Base-by-base conservation (phyloP, 2,329 filamentous ascomycete genomes). In the Venturia aucupariae region DNA sequence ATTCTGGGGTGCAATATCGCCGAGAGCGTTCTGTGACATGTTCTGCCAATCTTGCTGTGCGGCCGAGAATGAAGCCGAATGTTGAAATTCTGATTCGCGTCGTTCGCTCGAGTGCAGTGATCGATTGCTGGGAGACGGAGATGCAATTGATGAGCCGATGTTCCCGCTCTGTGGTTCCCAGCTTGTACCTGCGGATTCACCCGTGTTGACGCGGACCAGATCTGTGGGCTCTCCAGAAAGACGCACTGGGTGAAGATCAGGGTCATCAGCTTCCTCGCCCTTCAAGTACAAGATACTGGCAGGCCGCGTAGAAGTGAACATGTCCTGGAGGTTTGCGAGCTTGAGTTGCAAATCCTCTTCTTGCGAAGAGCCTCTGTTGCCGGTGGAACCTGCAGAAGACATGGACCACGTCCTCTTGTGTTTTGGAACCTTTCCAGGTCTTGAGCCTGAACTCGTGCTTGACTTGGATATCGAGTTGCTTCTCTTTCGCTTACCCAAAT, bases 361-460 rank as follows among this genome's bases (percentile, higher is more conserved):
- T 2, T 78, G 78, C 59, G 78, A 74, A 17, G 74, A 72, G 54
- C 32, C 65, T 22, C 78, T 74, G 59, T 79, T 72, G 61, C 74
- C 70, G 69, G 69, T 75, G 7, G 80, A 79, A 42, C 75, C 77
- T 39, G 78, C 78, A 6, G 93, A 97, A 30, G 91, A 92, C 82
- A 96, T 90, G 11, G 93, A 97, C 92, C 92, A 97, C 0, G 92
- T 96, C 66, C 93, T 82, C 76, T 96, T 95, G 77, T 97, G 92
- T 75, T 96, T 96, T 30, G 86, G 84, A 0, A 90, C 84, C 74
- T 96, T 96, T n/a, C 89, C 89, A 2, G 89, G 86, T 64, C 90
- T 70, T 55, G 74, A 24, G 5, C 30, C 71, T 81, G 73, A 86
- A 77, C 72, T 78, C 1, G 67, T 66, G 69, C 67, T 81, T 75